A percentile compares a stretch with the other conserved stretches of the same genome.
These are phyloP conservation scores for Alternaria metachromatica DNA, from an alignment of 2,329 filamentous ascomycete genomes.

Conservation along the genomic window DNA sequence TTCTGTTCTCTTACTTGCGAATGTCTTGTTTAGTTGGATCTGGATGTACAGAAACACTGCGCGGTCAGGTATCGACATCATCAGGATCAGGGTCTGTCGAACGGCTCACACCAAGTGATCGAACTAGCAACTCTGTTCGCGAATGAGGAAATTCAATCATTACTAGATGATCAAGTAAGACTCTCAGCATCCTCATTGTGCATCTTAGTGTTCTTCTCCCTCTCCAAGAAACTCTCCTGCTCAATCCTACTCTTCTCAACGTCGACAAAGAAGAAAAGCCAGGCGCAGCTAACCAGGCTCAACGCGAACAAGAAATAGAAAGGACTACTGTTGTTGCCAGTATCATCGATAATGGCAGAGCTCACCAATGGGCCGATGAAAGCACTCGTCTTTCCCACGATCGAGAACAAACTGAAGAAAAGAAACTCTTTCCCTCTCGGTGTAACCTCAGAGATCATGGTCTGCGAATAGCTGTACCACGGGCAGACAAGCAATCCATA, in stretches of 20 bases:
- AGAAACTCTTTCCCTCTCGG: conserved; percentile 72
- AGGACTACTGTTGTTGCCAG: conserved; percentile 64
- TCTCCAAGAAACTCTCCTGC: conserved; percentile 31
- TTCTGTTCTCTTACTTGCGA: not conserved
- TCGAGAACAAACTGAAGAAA: conserved; percentile 73
- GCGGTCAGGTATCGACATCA: not conserved
- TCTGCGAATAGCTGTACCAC: conserved; percentile 74
- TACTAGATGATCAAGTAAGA: not conserved
- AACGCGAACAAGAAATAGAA: conserved; percentile 67
- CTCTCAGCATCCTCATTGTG: not conserved
- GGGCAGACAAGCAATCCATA: conserved; percentile 72
- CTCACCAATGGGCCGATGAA: conserved; percentile 75
- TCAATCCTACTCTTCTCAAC: conserved; percentile 33
- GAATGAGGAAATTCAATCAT: not conserved
- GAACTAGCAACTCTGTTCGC: not conserved
- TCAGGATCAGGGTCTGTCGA: not conserved
- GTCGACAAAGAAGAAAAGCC: conserved; percentile 33
- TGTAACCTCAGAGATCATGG: conserved; percentile 74
- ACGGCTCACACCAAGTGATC: accelerated
- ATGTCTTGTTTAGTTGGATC: not conserved
- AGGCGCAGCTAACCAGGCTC: conserved; percentile 28
- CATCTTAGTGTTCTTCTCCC: conserved; percentile 22
- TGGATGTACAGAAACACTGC: not conserved
- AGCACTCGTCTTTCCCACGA: conserved; percentile 71
- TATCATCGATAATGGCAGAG: conserved; percentile 71